Conservation (phyloP, 139 green algal species). For the Zygnema cylindricum region DNA sequence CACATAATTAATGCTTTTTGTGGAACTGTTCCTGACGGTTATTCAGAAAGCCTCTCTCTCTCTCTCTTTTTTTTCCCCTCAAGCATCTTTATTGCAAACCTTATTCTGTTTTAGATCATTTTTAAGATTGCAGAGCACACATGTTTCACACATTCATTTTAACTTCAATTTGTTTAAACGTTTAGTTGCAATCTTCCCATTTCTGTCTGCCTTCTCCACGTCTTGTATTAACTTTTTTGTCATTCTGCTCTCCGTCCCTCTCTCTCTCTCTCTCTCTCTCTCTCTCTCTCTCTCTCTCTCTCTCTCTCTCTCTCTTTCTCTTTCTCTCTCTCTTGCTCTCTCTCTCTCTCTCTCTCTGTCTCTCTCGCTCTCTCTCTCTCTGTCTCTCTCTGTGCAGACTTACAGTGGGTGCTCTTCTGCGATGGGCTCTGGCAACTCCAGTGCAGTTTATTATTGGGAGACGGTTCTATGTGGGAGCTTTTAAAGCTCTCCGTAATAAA, state of each 20-base stretch:
- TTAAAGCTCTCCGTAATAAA: slow-evolving; percentile 68
- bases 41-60: too few relatives aligned
- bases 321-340: too few relatives aligned
- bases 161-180: too few relatives aligned
- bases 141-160: too few relatives aligned
- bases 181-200: neutral
- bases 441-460: slow-evolving; percentile 87
- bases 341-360: too few relatives aligned
- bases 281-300: too few relatives aligned
- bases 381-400: slow-evolving; percentile 66
- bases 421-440: slow-evolving; percentile 83
- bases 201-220: neutral
- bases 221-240: neutral
- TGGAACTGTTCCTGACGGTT: too few relatives aligned
- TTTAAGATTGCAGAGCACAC: too few relatives aligned
- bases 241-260: neutral
- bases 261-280: neutral
- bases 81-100: too few relatives aligned
- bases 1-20: too few relatives aligned
- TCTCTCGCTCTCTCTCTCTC: slow-evolving; percentile 81
- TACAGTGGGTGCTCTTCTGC: slow-evolving; percentile 78
- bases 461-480: slow-evolving; percentile 88
- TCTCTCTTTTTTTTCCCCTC: too few relatives aligned
- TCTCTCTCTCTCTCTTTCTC: slow-evolving; percentile 72
- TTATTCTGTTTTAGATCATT: too few relatives aligned